Evolutionary conservation across 78 protist genomes (phyloP).

Genomic region (Dictyostelium firmibasis): DNA sequence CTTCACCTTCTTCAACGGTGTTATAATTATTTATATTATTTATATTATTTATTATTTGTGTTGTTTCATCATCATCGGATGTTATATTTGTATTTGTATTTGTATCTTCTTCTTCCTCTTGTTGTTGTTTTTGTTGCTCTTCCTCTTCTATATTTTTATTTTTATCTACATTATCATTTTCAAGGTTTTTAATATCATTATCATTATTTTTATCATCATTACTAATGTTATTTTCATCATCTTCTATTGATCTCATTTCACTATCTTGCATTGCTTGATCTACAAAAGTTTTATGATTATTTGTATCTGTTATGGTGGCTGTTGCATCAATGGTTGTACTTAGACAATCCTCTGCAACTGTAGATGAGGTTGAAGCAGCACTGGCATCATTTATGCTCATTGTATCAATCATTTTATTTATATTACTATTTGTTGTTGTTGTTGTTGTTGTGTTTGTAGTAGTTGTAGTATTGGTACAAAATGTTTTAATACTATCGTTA

Average conservation of each 20-base stretch:
- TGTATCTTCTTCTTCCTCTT: not conserved
- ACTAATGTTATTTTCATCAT: too few species aligned
- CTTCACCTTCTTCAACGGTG: not conserved
- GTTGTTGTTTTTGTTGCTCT: too few species aligned
- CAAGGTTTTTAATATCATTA: too few species aligned
- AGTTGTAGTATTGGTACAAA: not conserved
- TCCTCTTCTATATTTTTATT: not conserved
- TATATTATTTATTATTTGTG: not conserved
- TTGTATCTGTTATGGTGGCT: not conserved
- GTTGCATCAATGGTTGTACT: not conserved
- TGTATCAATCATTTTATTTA: not conserved
- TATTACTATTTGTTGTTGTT: not conserved
- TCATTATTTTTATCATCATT: too few species aligned
- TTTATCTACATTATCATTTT: not conserved
- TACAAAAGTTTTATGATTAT: not conserved
- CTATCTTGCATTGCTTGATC: not conserved
- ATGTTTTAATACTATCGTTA: not conserved
- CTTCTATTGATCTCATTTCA: too few species aligned
- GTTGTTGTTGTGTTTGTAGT: not conserved
- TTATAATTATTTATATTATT: not conserved
- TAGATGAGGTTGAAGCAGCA: not conserved
- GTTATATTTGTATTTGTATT: not conserved
- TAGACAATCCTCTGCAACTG: not conserved
- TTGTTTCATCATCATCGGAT: constrained; percentile 8
- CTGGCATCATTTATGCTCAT: not conserved